Conservation (phyloP, 1,284 basidiomycete species). For the Irpex rosettiformis region DNA sequence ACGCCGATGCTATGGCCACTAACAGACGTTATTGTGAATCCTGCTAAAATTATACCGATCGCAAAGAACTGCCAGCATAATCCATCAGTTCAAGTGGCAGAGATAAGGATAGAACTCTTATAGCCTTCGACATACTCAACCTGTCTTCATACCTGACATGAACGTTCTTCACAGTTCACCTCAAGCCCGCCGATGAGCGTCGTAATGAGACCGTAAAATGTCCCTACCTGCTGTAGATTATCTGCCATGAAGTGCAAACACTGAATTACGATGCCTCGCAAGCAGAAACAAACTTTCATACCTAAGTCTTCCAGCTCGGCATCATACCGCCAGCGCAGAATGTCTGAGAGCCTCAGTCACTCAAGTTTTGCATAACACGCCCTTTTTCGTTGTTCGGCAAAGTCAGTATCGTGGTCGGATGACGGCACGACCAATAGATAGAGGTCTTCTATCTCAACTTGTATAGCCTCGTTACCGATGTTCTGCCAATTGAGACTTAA, state of each 20-base stretch:
- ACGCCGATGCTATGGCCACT: constrained; percentile 93
- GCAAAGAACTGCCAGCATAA: constrained; percentile 84
- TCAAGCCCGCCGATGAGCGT: constrained; percentile 98
- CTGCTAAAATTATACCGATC: constrained; percentile 85
- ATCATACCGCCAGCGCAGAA: constrained; percentile 73
- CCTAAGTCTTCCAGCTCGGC: constrained; percentile 46
- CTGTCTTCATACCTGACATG: constrained; percentile 97
- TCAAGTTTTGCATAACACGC: constrained; percentile 88
- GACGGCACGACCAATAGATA: constrained; percentile 92
- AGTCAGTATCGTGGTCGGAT: constrained; percentile 69
- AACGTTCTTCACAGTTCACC: constrained; percentile 93
- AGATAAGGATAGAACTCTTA: constrained; percentile 20
- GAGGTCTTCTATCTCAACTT: constrained; percentile 91
- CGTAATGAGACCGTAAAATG: constrained; percentile 81
- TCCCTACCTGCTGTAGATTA: constrained; percentile 75
- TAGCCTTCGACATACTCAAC: constrained; percentile 88
- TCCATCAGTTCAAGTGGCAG: constrained; percentile 3
- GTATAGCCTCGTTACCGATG: constrained; percentile 90
- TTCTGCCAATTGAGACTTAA: constrained; percentile 94
- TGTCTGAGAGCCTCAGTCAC: constrained; percentile 85
- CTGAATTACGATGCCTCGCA: neutral
- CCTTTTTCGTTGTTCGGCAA: constrained; percentile 82
- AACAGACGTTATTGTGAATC: constrained; percentile 91
- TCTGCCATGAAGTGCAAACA: constrained; percentile 32
- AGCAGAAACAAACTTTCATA: constrained; percentile 21